Base-by-base conservation (phyloP, 371 early-diverging fungal species). In the Globomyces sp. region DNA sequence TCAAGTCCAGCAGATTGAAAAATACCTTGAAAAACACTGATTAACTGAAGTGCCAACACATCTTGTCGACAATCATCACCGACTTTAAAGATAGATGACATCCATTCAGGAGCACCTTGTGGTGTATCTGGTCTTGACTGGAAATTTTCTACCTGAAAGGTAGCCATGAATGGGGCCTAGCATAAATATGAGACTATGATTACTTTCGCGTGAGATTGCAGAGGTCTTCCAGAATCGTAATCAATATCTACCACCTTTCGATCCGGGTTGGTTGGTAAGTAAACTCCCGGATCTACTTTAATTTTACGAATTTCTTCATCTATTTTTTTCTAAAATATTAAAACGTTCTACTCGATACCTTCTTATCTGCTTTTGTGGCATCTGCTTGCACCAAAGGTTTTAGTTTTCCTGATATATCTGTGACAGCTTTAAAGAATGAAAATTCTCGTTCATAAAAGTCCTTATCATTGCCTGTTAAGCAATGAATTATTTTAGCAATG, bases 21-120 rank as follows among this genome's bases (percentile, higher is more conserved):
- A 53, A 99, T 97, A 74, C 91, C 91, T 68, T 98, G 96, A 83
- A 99, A 98, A 36, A 99, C 88, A 0, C 94, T 89, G 73, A 99
- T 99, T 71, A 99, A 78, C 78, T 99, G 99, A 47, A 99, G 78
- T 0, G 99, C 99, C 51, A 99, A 83, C 46, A 98, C 91, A 71
- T 99, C 99, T 77, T 99, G 99, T 45, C 99, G 90, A 82, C 99
- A 98, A 77, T 98, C 98, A 67, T 98, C 98, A 57, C 98, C 98
- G 62, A 97, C 98, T 83, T 99, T 99, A 86, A 99, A 99, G 68
- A 99, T 99, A 6, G 98, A 93, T 1, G 92, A 87, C 70, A 92
- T 90, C 76, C 84, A 80, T 2, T 65, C 43, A 34, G 65, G 36
- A 24, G 24, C 24, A 24, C 24, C 24, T 6, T 43, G 57, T 43